phyloP scores from a whole-genome alignment of 2,329 filamentous ascomycete species.

The Aspergillus uvarum region DNA sequence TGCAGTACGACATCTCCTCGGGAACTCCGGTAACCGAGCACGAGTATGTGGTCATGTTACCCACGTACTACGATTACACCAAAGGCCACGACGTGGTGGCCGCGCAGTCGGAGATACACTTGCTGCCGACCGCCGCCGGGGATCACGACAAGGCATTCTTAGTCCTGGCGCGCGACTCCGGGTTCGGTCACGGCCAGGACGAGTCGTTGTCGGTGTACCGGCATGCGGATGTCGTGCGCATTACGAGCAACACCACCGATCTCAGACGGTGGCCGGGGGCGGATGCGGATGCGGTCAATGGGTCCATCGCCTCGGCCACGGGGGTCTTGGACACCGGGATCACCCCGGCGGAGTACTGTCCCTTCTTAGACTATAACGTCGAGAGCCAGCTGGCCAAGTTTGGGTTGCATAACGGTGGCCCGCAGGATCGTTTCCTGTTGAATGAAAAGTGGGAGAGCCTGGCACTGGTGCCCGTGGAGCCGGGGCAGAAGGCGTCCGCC shows the following conservation, averaged over 20 bases:
- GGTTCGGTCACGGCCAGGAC: slow-evolving; percentile 58
- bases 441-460: slow-evolving; percentile 79
- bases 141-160: slow-evolving; percentile 59
- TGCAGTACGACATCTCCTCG: slow-evolving; percentile 62
- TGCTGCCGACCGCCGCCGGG: slow-evolving; percentile 45
- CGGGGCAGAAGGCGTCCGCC: slow-evolving; percentile 22
- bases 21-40: slow-evolving; percentile 49
- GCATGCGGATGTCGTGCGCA: slow-evolving; percentile 68
- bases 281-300: too few relatives aligned
- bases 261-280: slow-evolving; percentile 56
- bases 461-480: slow-evolving; percentile 60
- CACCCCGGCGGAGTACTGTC: slow-evolving; percentile 61
- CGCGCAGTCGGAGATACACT: slow-evolving; percentile 68
- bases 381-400: slow-evolving; percentile 65
- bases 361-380: slow-evolving; percentile 68
- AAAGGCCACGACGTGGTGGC: slow-evolving; percentile 56
- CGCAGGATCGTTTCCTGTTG: slow-evolving; percentile 57
- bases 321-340: slow-evolving; percentile 58
- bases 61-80: slow-evolving; percentile 55
- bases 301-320: slow-evolving; percentile 48
- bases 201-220: slow-evolving; percentile 61
- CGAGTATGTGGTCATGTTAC: slow-evolving; percentile 67
- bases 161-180: slow-evolving; percentile 63
- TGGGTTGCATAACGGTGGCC: slow-evolving; percentile 66
- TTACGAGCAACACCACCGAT: slow-evolving; percentile 58